Evolutionary conservation across 2,329 filamentous ascomycete species (phyloP), one percentile per base, ranked within the genome.

Genomic region (Calonectria hawksworthii): DNA sequence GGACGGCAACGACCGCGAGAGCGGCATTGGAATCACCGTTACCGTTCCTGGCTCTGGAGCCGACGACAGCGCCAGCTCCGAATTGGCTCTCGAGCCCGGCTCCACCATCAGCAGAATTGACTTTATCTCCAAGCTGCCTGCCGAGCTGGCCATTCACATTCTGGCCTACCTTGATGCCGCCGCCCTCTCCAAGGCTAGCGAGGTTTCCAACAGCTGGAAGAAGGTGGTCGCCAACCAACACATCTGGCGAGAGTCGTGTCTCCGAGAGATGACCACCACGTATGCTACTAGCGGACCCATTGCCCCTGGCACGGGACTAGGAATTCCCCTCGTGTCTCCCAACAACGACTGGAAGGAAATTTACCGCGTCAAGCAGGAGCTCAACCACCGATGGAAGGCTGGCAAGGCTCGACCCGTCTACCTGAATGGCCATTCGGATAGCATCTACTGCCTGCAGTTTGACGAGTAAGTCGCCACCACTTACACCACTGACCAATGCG

Each of bases 371-470:
- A 93, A 95, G 79, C 91, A 93, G 74, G 90, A 94, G 76, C 90
- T 99, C 75, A 93, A 95, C 79, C 88, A 89, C 77, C 92, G 94
- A 76, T 99, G 97, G 97, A 93, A 92, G 80, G 88, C 93, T 66
- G 94, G 94, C 71, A 93, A 93, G 78, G 95, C 96, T 11, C 93
- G 92, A 59, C 93, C 95, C 0, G 92, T 98, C 71, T 99, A 98
- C 84, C 90, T 99, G 28, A 95, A 97, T 80, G 97, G 97, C 2
- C 97, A 99, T 84, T 93, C 93, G 32, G 97, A 99, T 84, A 98
- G 96, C 78, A 98, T 99, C 72, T 99, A 99, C 86, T 99, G 97
- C 85, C 92, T 98, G 72, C 97, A 99, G 83, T 99, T 99, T 83
- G 97, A 99, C 84, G 96, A 99, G 93, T 96, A 90, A 80, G 93